These are phyloP conservation scores for Cutaneotrichosporon sp. DNA, from an alignment of 1,284 basidiomycete species.

Conservation along the genomic window DNA sequence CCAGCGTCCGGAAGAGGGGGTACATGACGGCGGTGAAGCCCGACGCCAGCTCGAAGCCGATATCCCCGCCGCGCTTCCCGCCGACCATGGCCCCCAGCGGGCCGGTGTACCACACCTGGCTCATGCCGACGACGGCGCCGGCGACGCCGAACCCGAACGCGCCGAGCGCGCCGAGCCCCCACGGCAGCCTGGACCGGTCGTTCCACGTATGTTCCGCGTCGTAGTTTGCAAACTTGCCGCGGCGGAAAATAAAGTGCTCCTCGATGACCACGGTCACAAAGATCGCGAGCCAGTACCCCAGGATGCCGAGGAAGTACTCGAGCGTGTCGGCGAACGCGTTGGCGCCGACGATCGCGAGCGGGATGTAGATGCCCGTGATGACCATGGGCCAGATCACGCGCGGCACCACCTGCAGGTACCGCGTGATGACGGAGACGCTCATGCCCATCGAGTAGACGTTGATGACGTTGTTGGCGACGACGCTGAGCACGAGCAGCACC, in stretches of 20 bases:
- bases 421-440: conserved; percentile 45
- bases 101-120: conserved; percentile 46
- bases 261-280: conserved; percentile 48
- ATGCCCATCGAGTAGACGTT: conserved; percentile 47
- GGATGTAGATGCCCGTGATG: conserved; percentile 49
- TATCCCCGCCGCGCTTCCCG: conserved; percentile 34
- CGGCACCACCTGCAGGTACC: conserved; percentile 46
- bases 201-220: conserved; percentile 38
- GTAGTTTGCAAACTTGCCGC: conserved; percentile 33
- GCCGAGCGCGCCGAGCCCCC: conserved; percentile 33
- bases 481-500: conserved; percentile 46
- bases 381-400: conserved; percentile 51
- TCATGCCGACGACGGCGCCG: conserved; percentile 47
- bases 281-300: conserved; percentile 36
- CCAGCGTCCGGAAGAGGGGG: conserved; percentile 42
- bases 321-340: conserved; percentile 45
- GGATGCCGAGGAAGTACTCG: conserved; percentile 25
- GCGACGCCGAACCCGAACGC: conserved; percentile 33
- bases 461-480: conserved; percentile 51
- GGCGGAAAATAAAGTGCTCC: conserved; percentile 53
- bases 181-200: conserved; percentile 28
- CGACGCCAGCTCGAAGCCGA: conserved; percentile 45
- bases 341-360: conserved; percentile 51
- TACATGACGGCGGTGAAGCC: conserved; percentile 45
- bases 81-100: conserved; percentile 31